These are phyloP conservation scores for Tephrocybe sp. DNA, from an alignment of 768 basidiomycete species.

Conservation along the genomic window DNA sequence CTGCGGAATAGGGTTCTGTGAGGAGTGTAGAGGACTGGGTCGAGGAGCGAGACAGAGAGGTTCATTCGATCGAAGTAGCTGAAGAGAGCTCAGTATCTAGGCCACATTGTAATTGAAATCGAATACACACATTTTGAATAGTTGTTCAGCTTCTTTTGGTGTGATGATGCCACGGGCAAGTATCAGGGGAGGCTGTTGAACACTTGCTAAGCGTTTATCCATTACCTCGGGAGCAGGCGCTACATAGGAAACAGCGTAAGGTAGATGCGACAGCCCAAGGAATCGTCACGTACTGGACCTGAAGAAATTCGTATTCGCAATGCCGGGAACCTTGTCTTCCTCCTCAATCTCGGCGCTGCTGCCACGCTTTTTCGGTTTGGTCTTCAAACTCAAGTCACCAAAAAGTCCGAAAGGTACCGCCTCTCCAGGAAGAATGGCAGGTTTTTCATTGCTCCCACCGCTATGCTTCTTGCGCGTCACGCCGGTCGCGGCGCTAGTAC, in stretches of 20 bases:
- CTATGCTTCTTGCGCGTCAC: constrained; percentile 37
- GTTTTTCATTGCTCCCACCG: constrained; percentile 40
- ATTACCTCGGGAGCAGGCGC: constrained; percentile 41
- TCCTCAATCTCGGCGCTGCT: constrained; percentile 40
- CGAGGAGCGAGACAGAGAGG: constrained; percentile 72
- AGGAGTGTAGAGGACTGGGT: constrained; percentile 82
- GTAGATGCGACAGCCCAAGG: not conserved
- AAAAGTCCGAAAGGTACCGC: constrained; percentile 76
- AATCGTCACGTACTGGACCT: constrained; percentile 36
- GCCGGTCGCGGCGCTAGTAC: constrained; percentile 23
- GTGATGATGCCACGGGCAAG: constrained; percentile 62
- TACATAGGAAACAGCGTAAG: constrained; percentile 17
- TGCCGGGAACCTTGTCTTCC: constrained; percentile 53
- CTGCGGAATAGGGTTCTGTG: constrained; percentile 77
- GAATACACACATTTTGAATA: constrained; percentile 63
- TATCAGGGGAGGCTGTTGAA: constrained; percentile 61
- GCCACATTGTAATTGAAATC: constrained; percentile 2
- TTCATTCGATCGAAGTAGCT: constrained; percentile 83
- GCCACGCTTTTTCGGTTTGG: constrained; percentile 29
- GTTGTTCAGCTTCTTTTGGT: constrained; percentile 61
- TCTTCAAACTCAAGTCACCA: constrained; percentile 57
- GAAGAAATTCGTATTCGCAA: constrained; percentile 71
- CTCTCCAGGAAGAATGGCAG: constrained; percentile 56
- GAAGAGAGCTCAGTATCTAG: constrained; percentile 16
- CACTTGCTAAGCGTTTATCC: constrained; percentile 33